Percentiles rank a stretch among this genome's conserved stretches.
Evolutionary conservation across 495 filamentous ascomycete genomes (phyloP).

Genomic region (Hyphodiscus hymeniophilus): DNA sequence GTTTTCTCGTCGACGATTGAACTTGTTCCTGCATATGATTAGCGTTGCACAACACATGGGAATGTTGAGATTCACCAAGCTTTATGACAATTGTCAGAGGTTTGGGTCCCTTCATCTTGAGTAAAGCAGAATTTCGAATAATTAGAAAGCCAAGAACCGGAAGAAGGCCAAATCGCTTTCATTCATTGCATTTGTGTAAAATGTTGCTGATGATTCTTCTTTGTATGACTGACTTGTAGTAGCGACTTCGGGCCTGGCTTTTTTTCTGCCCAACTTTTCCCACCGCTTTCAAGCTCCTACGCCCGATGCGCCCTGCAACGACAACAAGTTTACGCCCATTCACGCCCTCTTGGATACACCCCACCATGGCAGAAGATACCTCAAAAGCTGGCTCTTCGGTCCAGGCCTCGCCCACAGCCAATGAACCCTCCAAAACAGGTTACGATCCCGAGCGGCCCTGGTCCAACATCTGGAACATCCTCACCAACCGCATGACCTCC

Average conservation of each 20-base stretch:
- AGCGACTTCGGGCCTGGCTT: too few relatives aligned
- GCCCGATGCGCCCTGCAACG: conserved; percentile 2
- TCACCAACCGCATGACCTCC: conserved; percentile 60
- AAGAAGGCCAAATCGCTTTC: too few relatives aligned
- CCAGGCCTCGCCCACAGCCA: conserved; percentile 12
- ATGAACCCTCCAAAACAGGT: conserved; percentile 45
- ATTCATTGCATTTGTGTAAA: too few relatives aligned
- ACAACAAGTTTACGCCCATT: background rate
- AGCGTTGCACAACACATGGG: background rate
- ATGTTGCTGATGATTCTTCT: too few relatives aligned
- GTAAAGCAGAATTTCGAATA: background rate
- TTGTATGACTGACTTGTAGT: too few relatives aligned
- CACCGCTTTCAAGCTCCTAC: background rate
- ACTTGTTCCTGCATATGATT: conserved; percentile 68
- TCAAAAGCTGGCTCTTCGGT: conserved; percentile 5
- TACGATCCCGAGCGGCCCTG: conserved; percentile 63
- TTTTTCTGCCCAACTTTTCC: too few relatives aligned
- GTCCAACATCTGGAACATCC: conserved; percentile 70
- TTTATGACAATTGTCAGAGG: conserved; percentile 32
- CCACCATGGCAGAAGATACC: conserved; percentile 3
- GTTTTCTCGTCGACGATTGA: conserved; percentile 96
- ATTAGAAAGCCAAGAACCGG: background rate
- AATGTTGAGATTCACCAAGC: conserved; percentile 12
- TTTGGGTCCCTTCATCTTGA: conserved; percentile 33
- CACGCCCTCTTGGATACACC: background rate